Percentiles rank a stretch among this genome's conserved stretches.
These are phyloP conservation scores for Coffea humblotiana DNA, from an alignment of 305 asterid species.

Conservation along the genomic window DNA sequence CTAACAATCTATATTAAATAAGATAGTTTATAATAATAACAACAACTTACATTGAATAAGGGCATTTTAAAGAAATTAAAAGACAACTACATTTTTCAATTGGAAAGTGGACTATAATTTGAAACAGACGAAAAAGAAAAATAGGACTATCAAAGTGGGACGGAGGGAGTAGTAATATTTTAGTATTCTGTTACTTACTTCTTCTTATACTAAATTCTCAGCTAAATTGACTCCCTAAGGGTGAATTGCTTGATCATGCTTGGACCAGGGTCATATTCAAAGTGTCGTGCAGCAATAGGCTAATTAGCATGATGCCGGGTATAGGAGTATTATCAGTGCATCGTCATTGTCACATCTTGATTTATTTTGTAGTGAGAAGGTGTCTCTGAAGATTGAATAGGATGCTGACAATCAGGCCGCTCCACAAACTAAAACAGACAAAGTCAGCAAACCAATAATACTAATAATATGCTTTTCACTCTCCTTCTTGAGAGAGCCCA, in stretches of 20 bases:
- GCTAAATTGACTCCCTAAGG: not conserved
- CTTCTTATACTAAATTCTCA: no score
- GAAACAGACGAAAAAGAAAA: no score
- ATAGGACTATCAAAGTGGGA: no score
- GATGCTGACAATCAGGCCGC: not conserved
- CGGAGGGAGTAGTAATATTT: no score
- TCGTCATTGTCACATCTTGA: not conserved
- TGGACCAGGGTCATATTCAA: not conserved
- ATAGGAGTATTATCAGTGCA: not conserved
- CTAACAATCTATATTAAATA: no score
- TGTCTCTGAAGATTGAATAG: not conserved
- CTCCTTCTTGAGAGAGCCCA: not conserved
- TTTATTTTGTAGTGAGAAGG: not conserved
- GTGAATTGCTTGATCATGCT: not conserved
- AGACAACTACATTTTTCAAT: no score
- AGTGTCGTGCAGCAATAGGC: not conserved
- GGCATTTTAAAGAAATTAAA: no score
- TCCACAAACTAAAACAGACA: slow-evolving; percentile 2
- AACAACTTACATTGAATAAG: no score
- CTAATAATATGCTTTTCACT: not conserved
- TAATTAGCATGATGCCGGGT: not conserved
- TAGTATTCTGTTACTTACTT: no score
- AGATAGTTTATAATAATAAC: no score
- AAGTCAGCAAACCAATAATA: not conserved
- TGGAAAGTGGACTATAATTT: no score